A percentile compares a stretch with the other conserved stretches of the same genome.
Evolutionary conservation across 176 grass and related monocot genomes (phyloP).

Genomic region (Aegilops tauschii): DNA sequence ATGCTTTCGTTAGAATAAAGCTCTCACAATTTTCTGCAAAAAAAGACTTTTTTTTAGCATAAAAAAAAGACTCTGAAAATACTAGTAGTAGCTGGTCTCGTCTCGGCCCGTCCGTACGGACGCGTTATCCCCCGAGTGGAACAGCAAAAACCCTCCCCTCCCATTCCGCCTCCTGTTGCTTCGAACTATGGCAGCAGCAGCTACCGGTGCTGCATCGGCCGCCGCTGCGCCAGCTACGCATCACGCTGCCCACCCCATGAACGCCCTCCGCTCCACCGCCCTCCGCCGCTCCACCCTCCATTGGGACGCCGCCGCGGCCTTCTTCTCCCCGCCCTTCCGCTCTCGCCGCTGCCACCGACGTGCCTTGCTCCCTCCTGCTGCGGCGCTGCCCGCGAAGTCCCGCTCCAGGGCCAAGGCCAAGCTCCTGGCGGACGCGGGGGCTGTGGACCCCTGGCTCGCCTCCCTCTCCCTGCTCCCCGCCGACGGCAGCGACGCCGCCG

Average conservation of each 20-base stretch:
- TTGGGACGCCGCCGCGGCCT: constrained; percentile 17
- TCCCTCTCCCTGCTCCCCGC: constrained; percentile 62
- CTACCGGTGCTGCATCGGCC: constrained; percentile 29
- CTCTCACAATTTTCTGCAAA: too few relatives aligned
- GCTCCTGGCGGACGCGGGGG: constrained; percentile 39
- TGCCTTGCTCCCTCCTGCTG: background rate
- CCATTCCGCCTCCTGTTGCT: background rate
- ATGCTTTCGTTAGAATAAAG: too few relatives aligned
- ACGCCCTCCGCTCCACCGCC: constrained; percentile 29
- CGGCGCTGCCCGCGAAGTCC: constrained; percentile 4
- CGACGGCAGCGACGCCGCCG: background rate
- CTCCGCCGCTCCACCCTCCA: constrained; percentile 32
- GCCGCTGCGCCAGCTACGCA: background rate
- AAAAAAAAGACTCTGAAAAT: too few relatives aligned
- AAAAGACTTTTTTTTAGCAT: too few relatives aligned
- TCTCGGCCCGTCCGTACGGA: background rate
- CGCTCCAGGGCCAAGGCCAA: constrained; percentile 46
- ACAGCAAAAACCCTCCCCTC: background rate
- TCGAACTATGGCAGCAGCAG: constrained; percentile 44
- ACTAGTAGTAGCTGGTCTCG: too few relatives aligned
- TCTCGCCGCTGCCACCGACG: constrained; percentile 27
- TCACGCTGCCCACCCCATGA: constrained; percentile 19
- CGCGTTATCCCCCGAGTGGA: constrained; percentile 15
- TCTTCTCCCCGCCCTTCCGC: constrained; percentile 46
- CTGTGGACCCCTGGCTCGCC: constrained; percentile 69